Evolutionary conservation across 192 early-diverging fungal species (phyloP).

Genomic region (Mortierella alpina): DNA sequence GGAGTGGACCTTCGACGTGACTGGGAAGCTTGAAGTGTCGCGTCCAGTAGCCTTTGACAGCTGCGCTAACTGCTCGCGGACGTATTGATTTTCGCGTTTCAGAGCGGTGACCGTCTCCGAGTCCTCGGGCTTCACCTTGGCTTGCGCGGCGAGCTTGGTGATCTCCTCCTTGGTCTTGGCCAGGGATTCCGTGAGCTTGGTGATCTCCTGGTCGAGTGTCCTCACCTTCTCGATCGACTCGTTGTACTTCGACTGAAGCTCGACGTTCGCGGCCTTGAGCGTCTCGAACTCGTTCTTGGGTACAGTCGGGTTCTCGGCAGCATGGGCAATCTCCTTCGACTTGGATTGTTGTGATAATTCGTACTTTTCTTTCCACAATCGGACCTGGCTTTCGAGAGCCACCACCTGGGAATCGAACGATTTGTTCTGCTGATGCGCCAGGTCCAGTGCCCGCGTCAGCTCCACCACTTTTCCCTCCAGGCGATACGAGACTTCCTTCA

Average conservation of each 20-base stretch:
- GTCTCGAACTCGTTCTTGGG: conserved; percentile 68
- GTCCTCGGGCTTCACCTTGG: conserved; percentile 68
- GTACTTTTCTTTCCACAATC: conserved; percentile 80
- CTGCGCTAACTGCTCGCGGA: conserved; percentile 77
- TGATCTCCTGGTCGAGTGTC: conserved; percentile 73
- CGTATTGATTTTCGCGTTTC: conserved; percentile 75
- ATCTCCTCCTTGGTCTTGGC: conserved; percentile 73
- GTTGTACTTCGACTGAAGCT: conserved; percentile 71
- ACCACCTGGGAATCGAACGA: conserved; percentile 65
- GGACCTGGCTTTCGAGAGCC: conserved; percentile 73
- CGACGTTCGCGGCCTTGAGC: conserved; percentile 67
- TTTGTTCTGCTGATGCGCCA: conserved; percentile 77
- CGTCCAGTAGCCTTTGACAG: conserved; percentile 64
- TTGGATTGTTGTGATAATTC: conserved; percentile 59
- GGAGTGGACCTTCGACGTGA: conserved; percentile 24
- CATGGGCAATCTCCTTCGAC: conserved; percentile 64
- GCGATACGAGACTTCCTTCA: conserved; percentile 94
- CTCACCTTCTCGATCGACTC: conserved; percentile 68
- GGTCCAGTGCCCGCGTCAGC: conserved; percentile 82
- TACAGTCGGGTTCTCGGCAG: conserved; percentile 66
- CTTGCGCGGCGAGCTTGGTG: conserved; percentile 63
- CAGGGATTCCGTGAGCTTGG: conserved; percentile 65
- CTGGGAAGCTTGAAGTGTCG: conserved; percentile 53
- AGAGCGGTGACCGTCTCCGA: conserved; percentile 69
- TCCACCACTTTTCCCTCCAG: conserved; percentile 97